Evolutionary conservation across 2,329 filamentous ascomycete genomes (phyloP).

Genomic region (Pseudogymnoascus sp.): DNA sequence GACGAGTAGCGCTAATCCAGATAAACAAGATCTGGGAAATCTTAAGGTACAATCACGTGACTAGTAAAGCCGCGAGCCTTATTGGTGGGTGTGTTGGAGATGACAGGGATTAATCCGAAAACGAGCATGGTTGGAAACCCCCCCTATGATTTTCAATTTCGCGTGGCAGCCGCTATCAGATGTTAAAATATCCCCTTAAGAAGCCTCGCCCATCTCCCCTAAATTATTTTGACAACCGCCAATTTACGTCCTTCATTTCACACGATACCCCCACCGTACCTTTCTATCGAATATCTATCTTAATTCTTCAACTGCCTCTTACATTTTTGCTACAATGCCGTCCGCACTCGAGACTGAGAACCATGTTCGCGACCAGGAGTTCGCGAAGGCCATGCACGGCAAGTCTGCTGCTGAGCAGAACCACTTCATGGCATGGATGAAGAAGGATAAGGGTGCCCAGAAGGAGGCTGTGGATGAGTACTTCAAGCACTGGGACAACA

Average conservation of each 20-base stretch:
- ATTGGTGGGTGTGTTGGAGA: constrained; percentile 1
- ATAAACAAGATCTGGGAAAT: constrained; percentile 4
- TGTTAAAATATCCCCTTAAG: constrained; percentile 10
- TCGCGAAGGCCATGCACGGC: constrained; percentile 81
- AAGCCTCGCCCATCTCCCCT: neutral
- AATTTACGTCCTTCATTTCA: constrained; percentile 6
- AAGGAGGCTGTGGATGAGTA: constrained; percentile 82
- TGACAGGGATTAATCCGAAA: constrained; percentile 7
- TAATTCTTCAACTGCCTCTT: neutral
- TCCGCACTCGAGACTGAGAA: constrained; percentile 68
- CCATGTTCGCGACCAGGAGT: constrained; percentile 76
- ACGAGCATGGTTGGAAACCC: neutral
- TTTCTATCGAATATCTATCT: neutral
- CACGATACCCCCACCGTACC: neutral
- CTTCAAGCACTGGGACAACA: constrained; percentile 95
- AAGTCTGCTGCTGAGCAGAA: constrained; percentile 60
- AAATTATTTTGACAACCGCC: constrained; percentile 8
- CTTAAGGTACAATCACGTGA: neutral
- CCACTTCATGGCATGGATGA: constrained; percentile 75
- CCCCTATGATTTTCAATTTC: constrained; percentile 8
- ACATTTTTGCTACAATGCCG: neutral
- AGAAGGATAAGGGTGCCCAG: constrained; percentile 73
- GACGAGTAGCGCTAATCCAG: neutral
- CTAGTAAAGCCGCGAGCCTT: neutral
- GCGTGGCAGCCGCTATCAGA: constrained; percentile 9